Conservation (phyloP, 2,329 filamentous ascomycete species). For the Fusarium pseudocircinatum region DNA sequence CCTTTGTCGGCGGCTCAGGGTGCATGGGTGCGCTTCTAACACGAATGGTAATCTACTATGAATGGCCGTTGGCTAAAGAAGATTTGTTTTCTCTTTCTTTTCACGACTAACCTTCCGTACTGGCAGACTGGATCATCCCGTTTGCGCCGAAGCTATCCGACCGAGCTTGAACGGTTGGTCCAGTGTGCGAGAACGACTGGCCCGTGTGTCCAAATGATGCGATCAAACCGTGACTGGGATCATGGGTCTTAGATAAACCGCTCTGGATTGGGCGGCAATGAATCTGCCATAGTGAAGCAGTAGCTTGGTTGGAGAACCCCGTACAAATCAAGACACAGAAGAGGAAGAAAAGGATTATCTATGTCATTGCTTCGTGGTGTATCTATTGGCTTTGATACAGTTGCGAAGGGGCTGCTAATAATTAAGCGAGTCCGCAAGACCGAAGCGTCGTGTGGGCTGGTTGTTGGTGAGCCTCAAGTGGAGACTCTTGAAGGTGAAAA, state of each 20-base stretch:
- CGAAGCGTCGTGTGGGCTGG: conserved; percentile 23
- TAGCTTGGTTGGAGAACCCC: conserved; percentile 5
- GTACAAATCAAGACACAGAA: neutral
- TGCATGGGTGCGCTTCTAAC: neutral
- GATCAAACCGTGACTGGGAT: conserved; percentile 25
- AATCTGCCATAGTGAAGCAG: conserved; percentile 8
- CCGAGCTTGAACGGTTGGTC: neutral
- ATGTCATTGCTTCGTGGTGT: neutral
- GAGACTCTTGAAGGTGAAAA: conserved; percentile 22
- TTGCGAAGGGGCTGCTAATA: neutral
- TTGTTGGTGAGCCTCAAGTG: conserved; percentile 36
- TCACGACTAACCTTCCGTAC: neutral
- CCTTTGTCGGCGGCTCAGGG: neutral
- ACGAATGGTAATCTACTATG: conserved; percentile 6
- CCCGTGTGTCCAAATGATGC: conserved; percentile 41
- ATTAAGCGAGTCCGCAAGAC: conserved; percentile 14
- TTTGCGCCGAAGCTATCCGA: conserved; percentile 26
- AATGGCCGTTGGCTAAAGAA: conserved; percentile 16
- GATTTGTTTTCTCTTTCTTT: neutral
- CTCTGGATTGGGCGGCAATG: neutral
- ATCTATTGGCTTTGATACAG: neutral
- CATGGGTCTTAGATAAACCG: conserved; percentile 22
- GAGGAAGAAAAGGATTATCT: neutral
- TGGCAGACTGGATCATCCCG: neutral
- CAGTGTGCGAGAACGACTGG: conserved; percentile 44